Conservation (phyloP, 2,329 filamentous ascomycete genomes). For the Ophioceras dolichostomum region DNA sequence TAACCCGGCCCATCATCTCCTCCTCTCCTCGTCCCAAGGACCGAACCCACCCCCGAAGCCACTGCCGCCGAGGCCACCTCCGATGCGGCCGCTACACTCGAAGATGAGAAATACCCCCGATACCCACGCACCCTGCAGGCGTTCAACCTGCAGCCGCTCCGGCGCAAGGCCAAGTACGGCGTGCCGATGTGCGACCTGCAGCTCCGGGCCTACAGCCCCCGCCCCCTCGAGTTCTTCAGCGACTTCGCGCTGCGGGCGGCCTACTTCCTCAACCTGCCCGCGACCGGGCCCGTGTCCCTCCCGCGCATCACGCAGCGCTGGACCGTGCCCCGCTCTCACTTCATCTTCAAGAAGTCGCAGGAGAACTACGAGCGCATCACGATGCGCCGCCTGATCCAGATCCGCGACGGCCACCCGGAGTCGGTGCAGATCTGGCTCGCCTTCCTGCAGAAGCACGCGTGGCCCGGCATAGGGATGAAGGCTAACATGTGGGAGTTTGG, state of each 20-base stretch:
- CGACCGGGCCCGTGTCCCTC: slow-evolving; percentile 73
- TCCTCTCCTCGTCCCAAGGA: too few species aligned
- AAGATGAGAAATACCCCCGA: slow-evolving; percentile 25
- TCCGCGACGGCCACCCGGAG: slow-evolving; percentile 82
- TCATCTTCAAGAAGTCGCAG: slow-evolving; percentile 94
- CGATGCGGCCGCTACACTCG: too few species aligned
- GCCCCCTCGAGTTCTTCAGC: slow-evolving; percentile 85
- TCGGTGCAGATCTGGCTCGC: slow-evolving; percentile 86
- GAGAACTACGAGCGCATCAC: slow-evolving; percentile 97
- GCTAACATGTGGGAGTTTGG: slow-evolving; percentile 91
- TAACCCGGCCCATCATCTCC: too few species aligned
- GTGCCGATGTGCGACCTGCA: slow-evolving; percentile 85
- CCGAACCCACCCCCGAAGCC: too few species aligned
- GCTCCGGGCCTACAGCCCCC: slow-evolving; percentile 78
- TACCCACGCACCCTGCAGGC: slow-evolving; percentile 74
- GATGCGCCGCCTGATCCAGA: slow-evolving; percentile 73
- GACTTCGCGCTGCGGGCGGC: slow-evolving; percentile 92
- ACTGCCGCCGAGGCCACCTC: not conserved
- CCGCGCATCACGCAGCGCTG: slow-evolving; percentile 83
- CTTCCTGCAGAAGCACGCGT: slow-evolving; percentile 83
- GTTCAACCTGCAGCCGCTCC: slow-evolving; percentile 73
- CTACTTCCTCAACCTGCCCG: slow-evolving; percentile 83
- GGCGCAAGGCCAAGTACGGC: slow-evolving; percentile 59
- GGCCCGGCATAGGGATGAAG: slow-evolving; percentile 97
- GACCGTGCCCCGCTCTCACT: slow-evolving; percentile 81